Evolutionary conservation across 345 rosid genomes (phyloP).

Genomic region (Boechera retrofracta): DNA sequence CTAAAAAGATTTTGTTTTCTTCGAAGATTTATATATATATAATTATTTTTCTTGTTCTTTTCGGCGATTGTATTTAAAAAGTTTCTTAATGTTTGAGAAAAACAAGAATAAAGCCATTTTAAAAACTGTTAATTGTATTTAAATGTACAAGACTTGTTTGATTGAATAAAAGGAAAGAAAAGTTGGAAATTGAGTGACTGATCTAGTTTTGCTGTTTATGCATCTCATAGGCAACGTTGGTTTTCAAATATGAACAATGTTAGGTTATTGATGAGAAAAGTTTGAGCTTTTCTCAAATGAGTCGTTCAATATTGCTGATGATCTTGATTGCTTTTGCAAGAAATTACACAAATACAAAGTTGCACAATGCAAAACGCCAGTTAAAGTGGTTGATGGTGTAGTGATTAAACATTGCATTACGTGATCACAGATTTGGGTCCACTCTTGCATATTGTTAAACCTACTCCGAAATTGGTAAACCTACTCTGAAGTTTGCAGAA

Average conservation of each 20-base stretch:
- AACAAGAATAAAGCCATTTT: constrained; percentile 42
- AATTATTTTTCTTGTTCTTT: constrained; percentile 14
- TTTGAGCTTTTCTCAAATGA: neutral
- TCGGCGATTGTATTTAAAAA: constrained; percentile 31
- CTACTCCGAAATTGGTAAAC: neutral
- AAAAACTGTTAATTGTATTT: constrained; percentile 12
- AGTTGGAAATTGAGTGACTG: neutral
- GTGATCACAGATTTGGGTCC: neutral
- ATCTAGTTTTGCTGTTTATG: constrained; percentile 1
- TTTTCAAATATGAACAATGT: neutral
- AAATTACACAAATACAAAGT: neutral
- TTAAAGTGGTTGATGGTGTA: neutral
- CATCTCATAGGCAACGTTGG: neutral
- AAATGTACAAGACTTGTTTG: constrained; percentile 32
- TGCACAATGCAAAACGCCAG: constrained; percentile 5
- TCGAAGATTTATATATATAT: constrained; percentile 15
- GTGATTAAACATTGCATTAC: neutral
- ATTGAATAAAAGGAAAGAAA: constrained; percentile 19
- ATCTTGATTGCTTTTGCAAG: neutral
- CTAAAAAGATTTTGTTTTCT: constrained; percentile 35
- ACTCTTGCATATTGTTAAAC: neutral
- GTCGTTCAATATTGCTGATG: neutral
- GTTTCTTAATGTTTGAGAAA: constrained; percentile 32
- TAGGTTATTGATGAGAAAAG: neutral
- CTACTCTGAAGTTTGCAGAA: neutral